A percentile compares a stretch with the other conserved stretches of the same genome.
Evolutionary conservation across 108 stramenopile genomes (phyloP).

Genomic region (Pseudonitzschia delicatissima): DNA sequence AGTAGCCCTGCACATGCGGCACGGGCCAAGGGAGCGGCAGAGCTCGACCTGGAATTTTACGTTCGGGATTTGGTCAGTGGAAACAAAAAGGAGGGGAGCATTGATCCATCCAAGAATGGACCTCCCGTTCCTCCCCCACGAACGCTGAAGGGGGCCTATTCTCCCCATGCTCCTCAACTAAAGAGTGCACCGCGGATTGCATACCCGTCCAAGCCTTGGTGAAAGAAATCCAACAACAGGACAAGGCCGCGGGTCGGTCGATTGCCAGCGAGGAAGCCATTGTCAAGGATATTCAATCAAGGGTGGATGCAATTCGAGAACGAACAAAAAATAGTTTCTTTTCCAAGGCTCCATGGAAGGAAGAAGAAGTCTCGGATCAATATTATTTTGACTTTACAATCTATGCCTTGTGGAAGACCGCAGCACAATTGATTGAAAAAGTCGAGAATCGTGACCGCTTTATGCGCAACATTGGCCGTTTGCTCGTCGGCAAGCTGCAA

Average conservation of each 20-base stretch:
- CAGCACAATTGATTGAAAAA: conserved; percentile 55
- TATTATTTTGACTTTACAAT: conserved; percentile 81
- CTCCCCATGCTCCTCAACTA: conserved; percentile 51
- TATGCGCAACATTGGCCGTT: conserved; percentile 50
- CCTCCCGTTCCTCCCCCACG: conserved; percentile 54
- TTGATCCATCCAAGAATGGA: conserved; percentile 36
- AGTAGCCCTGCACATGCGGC: conserved; percentile 20
- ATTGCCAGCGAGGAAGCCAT: neutral
- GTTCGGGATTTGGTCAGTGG: conserved; percentile 72
- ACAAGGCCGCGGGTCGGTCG: neutral
- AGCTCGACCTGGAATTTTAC: conserved; percentile 84
- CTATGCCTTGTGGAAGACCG: conserved; percentile 80
- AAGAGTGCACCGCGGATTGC: conserved; percentile 35
- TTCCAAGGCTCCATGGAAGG: conserved; percentile 51
- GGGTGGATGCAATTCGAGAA: conserved; percentile 19
- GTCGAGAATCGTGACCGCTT: conserved; percentile 58
- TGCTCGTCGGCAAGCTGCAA: conserved; percentile 14
- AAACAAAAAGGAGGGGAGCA: conserved; percentile 68
- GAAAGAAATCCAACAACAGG: conserved; percentile 19
- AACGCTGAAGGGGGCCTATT: conserved; percentile 40
- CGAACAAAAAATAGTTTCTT: conserved; percentile 48
- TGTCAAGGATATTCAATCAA: conserved; percentile 21
- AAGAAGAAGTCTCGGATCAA: conserved; percentile 57
- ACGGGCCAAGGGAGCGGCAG: conserved; percentile 76
- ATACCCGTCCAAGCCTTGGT: conserved; percentile 32